Conservation (phyloP, 2,329 filamentous ascomycete genomes). For the Monilinia fructigena region DNA sequence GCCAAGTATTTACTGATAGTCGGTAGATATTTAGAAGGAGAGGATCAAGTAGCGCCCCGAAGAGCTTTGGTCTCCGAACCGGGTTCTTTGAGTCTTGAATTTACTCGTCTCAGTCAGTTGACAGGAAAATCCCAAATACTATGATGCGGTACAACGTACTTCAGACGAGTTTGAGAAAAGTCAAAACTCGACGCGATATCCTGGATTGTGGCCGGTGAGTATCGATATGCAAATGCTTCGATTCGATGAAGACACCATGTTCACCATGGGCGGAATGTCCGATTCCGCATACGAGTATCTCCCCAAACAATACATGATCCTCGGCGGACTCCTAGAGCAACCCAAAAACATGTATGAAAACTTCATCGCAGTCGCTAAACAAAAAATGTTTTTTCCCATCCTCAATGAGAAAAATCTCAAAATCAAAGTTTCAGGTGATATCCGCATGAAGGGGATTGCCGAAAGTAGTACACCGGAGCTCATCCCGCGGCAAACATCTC, state of each 20-base stretch:
- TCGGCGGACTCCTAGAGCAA: slow-evolving; percentile 32
- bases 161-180: slow-evolving; percentile 55
- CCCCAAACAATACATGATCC: slow-evolving; percentile 46
- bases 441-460: slow-evolving; percentile 37
- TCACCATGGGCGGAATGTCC: slow-evolving; percentile 55
- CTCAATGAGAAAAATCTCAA: slow-evolving; percentile 43
- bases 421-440: slow-evolving; percentile 52
- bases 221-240: slow-evolving; percentile 48
- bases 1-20: slow-evolving; percentile 44
- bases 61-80: slow-evolving; percentile 58
- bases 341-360: slow-evolving; percentile 45
- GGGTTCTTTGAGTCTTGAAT: slow-evolving; percentile 60
- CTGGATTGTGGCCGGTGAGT: slow-evolving; percentile 62
- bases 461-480: slow-evolving; percentile 47
- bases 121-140: slow-evolving; percentile 60
- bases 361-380: slow-evolving; percentile 48
- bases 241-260: slow-evolving; percentile 54
- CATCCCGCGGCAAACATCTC: slow-evolving; percentile 57
- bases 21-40: slow-evolving; percentile 42
- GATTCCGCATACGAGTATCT: slow-evolving; percentile 67
- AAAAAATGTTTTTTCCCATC: slow-evolving; percentile 47
- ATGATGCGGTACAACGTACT: slow-evolving; percentile 60
- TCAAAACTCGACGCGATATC: slow-evolving; percentile 55
- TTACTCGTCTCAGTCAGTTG: slow-evolving; percentile 62
- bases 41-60: slow-evolving; percentile 58